Evolutionary conservation across 495 filamentous ascomycete species (phyloP).

Genomic region (Xylaria curta): DNA sequence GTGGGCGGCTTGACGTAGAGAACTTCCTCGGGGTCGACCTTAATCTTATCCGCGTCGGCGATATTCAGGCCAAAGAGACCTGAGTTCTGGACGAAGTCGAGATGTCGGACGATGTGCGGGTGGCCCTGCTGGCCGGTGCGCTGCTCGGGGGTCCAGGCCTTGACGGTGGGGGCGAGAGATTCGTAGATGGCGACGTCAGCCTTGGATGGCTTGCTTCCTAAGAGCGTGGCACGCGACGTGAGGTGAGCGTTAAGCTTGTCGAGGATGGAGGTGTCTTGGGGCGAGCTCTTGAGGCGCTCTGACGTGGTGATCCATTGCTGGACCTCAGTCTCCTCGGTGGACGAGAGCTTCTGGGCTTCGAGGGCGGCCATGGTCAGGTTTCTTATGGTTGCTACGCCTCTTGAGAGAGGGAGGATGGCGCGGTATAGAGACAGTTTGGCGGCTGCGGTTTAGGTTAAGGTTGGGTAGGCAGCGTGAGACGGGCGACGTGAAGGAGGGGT

Average conservation of each 20-base stretch:
- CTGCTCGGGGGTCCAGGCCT: slow-evolving; percentile 83
- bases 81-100: slow-evolving; percentile 95
- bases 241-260: slow-evolving; percentile 83
- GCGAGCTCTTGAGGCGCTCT: slow-evolving; percentile 64
- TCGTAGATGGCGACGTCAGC: slow-evolving; percentile 90
- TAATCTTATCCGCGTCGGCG: slow-evolving; percentile 76
- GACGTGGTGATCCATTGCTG: slow-evolving; percentile 84
- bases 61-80: slow-evolving; percentile 76
- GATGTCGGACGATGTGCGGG: slow-evolving; percentile 87
- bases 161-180: slow-evolving; percentile 76
- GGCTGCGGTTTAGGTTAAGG: slow-evolving; percentile 13
- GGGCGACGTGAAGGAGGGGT: slow-evolving; percentile 20
- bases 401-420: slow-evolving; percentile 49
- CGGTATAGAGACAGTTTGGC: slow-evolving; percentile 59
- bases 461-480: slow-evolving; percentile 14
- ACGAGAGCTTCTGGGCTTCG: slow-evolving; percentile 70
- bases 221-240: slow-evolving; percentile 83
- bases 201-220: slow-evolving; percentile 88
- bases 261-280: slow-evolving; percentile 68
- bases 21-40: slow-evolving; percentile 79
- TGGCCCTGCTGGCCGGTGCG: slow-evolving; percentile 88
- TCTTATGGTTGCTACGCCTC: slow-evolving; percentile 46
- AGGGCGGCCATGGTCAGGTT: slow-evolving; percentile 65
- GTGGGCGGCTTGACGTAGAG: slow-evolving; percentile 80
- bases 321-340: slow-evolving; percentile 81